Evolutionary conservation across 2,329 filamentous ascomycete species (phyloP).

Genomic region (Venturia aucupariae): DNA sequence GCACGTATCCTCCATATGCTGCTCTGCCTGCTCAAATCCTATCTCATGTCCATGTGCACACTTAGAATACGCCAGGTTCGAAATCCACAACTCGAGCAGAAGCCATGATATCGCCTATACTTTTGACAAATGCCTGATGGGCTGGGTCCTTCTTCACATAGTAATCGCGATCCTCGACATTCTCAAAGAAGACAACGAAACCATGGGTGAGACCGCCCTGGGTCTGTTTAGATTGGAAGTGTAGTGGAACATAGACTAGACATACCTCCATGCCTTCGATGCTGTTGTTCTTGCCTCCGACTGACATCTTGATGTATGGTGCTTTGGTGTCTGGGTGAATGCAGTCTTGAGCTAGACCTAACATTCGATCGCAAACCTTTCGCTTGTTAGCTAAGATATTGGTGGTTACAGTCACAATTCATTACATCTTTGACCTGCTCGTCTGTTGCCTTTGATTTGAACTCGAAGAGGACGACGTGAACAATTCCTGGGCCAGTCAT

Average conservation of each 20-base stretch:
- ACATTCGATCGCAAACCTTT: slow-evolving; percentile 48
- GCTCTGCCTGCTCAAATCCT: neutral
- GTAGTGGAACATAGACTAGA: neutral
- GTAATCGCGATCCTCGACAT: slow-evolving; percentile 54
- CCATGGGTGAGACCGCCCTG: slow-evolving; percentile 58
- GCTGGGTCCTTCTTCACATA: slow-evolving; percentile 57
- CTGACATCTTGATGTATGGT: slow-evolving; percentile 50
- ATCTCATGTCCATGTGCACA: neutral
- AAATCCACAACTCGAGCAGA: slow-evolving; percentile 55
- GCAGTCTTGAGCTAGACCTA: slow-evolving; percentile 49
- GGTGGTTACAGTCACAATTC: neutral
- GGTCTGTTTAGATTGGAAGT: neutral
- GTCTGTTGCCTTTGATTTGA: slow-evolving; percentile 43
- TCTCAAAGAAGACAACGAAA: slow-evolving; percentile 60
- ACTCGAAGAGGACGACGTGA: slow-evolving; percentile 62
- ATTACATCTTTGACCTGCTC: slow-evolving; percentile 49
- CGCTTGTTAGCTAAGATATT: slow-evolving; percentile 11
- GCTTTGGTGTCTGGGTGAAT: slow-evolving; percentile 48
- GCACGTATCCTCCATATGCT: neutral
- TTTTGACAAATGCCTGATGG: slow-evolving; percentile 52
- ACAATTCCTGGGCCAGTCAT: slow-evolving; percentile 46
- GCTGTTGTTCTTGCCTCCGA: slow-evolving; percentile 54
- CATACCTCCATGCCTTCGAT: slow-evolving; percentile 51
- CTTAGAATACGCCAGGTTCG: slow-evolving; percentile 40
- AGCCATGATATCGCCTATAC: slow-evolving; percentile 38